These are phyloP conservation scores for Pichia kluyveri DNA, from an alignment of 805 yeast genomes.

Conservation along the genomic window DNA sequence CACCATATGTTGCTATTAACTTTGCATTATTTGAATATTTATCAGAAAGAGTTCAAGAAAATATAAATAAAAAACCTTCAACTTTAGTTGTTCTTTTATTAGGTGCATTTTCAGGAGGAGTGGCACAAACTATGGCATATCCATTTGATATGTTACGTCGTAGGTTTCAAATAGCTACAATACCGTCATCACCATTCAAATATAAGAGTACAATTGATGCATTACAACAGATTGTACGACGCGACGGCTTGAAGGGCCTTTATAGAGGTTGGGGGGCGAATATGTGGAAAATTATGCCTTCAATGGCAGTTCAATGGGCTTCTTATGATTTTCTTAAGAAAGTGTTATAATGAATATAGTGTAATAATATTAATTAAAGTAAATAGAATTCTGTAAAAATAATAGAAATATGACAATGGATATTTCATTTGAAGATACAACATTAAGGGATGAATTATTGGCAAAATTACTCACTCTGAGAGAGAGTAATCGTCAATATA, in stretches of 20 bases:
- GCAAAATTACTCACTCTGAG: background rate
- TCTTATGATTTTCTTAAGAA: constrained; percentile 32
- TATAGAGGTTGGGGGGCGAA: constrained; percentile 74
- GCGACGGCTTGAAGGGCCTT: constrained; percentile 68
- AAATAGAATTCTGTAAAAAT: background rate
- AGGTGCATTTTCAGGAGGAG: constrained; percentile 83
- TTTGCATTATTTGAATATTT: constrained; percentile 82
- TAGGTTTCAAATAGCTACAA: constrained; percentile 82
- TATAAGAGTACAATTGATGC: constrained; percentile 77
- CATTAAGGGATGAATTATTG: background rate
- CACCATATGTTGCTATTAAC: constrained; percentile 91
- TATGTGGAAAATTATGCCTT: constrained; percentile 82
- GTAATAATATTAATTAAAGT: background rate
- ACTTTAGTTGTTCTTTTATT: constrained; percentile 46
- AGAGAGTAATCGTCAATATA: background rate
- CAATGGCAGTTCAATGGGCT: constrained; percentile 95
- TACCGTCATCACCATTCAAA: constrained; percentile 78
- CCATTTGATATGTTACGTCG: constrained; percentile 87
- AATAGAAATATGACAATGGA: background rate
- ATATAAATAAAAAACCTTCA: constrained; percentile 27
- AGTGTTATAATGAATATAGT: background rate
- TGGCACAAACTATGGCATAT: constrained; percentile 84
- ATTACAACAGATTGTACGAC: constrained; percentile 50
- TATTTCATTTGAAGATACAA: background rate
- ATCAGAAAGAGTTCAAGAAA: constrained; percentile 35